phyloP scores from a whole-genome alignment of 306 rosid genomes.

The Cucumis hystrix region DNA sequence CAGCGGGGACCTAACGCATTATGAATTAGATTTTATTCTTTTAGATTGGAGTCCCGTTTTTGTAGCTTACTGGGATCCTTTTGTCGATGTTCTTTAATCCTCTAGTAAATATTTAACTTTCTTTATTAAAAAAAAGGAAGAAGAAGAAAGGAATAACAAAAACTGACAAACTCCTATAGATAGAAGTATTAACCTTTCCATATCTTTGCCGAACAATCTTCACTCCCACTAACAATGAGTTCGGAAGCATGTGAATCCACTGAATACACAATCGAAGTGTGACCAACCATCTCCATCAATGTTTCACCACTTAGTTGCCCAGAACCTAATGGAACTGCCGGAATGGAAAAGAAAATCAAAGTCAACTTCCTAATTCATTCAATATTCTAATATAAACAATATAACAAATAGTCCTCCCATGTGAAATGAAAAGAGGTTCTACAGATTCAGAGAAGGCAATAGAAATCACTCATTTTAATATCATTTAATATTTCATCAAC shows the following conservation, averaged over 20 bases:
- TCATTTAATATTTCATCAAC: not conserved
- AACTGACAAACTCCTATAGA: not conserved
- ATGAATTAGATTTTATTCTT: not conserved
- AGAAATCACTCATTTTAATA: not conserved
- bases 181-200: conserved; percentile 65
- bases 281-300: conserved; percentile 91
- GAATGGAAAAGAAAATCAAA: conserved; percentile 3
- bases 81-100: not conserved
- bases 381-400: not conserved
- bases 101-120: not conserved
- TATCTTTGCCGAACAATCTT: conserved; percentile 78
- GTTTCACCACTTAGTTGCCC: conserved; percentile 74
- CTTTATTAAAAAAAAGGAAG: not conserved
- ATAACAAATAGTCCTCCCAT: not conserved
- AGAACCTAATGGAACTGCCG: conserved; percentile 55
- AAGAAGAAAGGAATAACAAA: not conserved
- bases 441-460: not conserved
- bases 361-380: not conserved
- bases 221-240: conserved; percentile 77
- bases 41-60: not conserved
- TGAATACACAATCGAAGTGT: conserved; percentile 83
- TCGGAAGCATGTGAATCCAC: conserved; percentile 85
- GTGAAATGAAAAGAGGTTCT: not conserved
- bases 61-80: not conserved
- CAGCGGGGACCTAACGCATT: no score